These are phyloP conservation scores for Xylaria sp. DNA, from an alignment of 2,329 filamentous ascomycete genomes.

Conservation along the genomic window DNA sequence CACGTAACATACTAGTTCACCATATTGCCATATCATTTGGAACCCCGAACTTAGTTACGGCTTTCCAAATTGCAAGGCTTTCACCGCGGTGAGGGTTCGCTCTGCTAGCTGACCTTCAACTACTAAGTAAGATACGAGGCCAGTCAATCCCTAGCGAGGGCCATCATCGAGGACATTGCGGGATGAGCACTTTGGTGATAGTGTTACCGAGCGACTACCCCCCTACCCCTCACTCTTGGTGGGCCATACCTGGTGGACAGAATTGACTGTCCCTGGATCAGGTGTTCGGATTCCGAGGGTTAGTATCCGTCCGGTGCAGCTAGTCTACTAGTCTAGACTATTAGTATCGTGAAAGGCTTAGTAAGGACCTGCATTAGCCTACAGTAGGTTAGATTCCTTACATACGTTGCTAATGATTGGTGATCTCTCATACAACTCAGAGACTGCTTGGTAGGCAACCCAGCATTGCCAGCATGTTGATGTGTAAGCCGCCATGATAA, in stretches of 20 bases:
- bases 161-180: constrained; percentile 7
- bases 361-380: constrained; percentile 22
- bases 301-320: neutral
- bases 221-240: constrained; percentile 17
- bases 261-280: neutral
- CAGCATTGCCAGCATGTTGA: neutral
- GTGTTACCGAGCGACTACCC: neutral
- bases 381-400: constrained; percentile 4
- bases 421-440: too few species aligned
- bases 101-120: too few species aligned
- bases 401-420: neutral
- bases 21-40: neutral
- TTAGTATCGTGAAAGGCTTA: constrained; percentile 10
- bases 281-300: neutral
- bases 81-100: neutral
- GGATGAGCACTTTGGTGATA: neutral
- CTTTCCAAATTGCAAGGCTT: neutral
- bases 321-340: neutral
- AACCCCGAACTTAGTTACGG: neutral
- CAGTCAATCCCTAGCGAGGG: neutral
- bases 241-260: too few species aligned
- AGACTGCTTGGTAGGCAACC: neutral
- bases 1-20: neutral
- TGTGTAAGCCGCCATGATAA: neutral
- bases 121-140: neutral